Conservation (phyloP, 306 rosid genomes). For the Echinosophora koreensis region DNA sequence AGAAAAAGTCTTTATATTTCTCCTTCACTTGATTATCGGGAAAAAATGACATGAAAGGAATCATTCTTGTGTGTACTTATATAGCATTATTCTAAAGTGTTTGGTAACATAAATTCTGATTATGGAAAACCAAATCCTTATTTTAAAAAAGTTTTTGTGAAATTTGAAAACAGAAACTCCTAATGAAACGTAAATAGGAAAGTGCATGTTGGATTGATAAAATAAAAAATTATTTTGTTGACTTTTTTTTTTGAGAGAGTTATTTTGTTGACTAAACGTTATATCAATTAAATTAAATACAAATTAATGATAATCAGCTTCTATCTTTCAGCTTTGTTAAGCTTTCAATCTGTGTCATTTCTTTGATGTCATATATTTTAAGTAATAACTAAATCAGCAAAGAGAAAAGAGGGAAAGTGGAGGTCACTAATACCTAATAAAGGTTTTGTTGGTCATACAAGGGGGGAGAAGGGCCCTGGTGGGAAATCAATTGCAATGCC, state of each 20-base stretch:
- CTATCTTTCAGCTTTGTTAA: conserved; percentile 2
- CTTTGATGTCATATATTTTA: conserved; percentile 24
- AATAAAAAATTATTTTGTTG: background rate
- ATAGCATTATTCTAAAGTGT: background rate
- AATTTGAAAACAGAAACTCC: background rate
- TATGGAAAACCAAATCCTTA: conserved; percentile 26
- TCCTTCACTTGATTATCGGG: no score
- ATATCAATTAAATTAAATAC: background rate
- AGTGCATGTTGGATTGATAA: conserved; percentile 4
- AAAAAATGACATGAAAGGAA: no score
- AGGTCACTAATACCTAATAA: conserved; percentile 34
- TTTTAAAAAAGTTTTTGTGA: conserved; percentile 14
- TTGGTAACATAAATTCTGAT: conserved; percentile 32
- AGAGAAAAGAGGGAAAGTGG: conserved; percentile 33
- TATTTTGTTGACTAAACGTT: background rate
- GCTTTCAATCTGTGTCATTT: conserved; percentile 1
- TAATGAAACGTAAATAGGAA: background rate
- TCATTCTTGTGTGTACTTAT: no score
- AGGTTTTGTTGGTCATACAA: conserved; percentile 43
- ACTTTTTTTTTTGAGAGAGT: no score
- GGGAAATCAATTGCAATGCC: conserved; percentile 43
- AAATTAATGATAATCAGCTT: conserved; percentile 1
- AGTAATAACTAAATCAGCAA: conserved; percentile 9
- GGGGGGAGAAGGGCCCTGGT: conserved; percentile 17
- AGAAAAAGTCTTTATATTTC: no score